Evolutionary conservation across 2,329 filamentous ascomycete species (phyloP), one percentile per base, ranked within the genome.

Genomic region (Aspergillus glaucus): DNA sequence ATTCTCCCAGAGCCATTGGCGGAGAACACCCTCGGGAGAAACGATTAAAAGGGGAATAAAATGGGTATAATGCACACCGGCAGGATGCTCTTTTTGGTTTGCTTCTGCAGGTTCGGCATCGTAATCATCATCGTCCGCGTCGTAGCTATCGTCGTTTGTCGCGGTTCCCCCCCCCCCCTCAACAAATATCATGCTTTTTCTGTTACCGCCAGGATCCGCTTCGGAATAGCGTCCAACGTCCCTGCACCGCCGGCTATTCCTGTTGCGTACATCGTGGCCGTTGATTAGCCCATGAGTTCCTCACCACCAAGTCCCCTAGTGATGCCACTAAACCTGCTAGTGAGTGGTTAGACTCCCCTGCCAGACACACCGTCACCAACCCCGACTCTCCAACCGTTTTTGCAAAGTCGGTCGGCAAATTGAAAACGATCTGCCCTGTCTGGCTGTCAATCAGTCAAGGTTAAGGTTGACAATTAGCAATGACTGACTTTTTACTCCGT

Each of bases 401-500:
- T 43, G 36, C 15, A 39, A 15, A 19, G 8, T 43, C 21, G 24
- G 22, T 28, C 41, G 41, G 41, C 41, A 43, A 43, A 43, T 43
- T 9, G 15, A 26, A 15, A 17, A 30, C n/a, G 22, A 26, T 26
- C 41, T 19, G 41, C 41, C 41, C 37, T 22, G 37, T 40, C 17
- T 37, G 34, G 14, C 7, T 9, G 24, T 43, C 41, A 43, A 30
- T 43, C 41, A 43, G 24, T 43, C 41, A 43, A 43, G 41, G 22
- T 43, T 43, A 43, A 43, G 24, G 24, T 43, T 43, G 41, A 28
- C 41, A 43, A 19, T 28, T 39, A 17, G 26, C 26, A 40, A 40
- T 40, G 37, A 21, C 10, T 12, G 37, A 40, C 37, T 22, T 40
- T 21, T 40, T 21, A 40, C 37, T 40, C 37, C 37, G 17, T 40